Base-by-base conservation (phyloP, 1,284 basidiomycete genomes). In the Heterobasidion irregulare region DNA sequence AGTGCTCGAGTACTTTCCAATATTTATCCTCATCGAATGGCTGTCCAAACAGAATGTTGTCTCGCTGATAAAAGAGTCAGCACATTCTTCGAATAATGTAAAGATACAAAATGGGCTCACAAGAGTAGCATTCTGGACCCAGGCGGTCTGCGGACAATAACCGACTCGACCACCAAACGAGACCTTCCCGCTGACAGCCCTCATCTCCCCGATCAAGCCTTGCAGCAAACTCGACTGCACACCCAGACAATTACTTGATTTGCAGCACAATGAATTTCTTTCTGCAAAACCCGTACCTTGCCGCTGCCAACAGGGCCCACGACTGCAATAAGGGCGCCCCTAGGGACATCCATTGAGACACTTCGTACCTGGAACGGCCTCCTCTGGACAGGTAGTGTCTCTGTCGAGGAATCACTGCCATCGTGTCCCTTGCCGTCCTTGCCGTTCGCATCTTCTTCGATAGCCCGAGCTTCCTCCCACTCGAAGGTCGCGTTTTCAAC, bases 31-130 rank as follows among this genome's bases (percentile, higher is more conserved):
- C 83, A 47, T 94, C 87, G 64, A 86, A 94, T 1, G 84, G 83
- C 41, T 83, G 76, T 43, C 92, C 92, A 63, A 95, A 95, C 54
- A 88, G 82, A 53, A 96, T 85, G 66, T 96, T 96, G 50, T 94
- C 86, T 45, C 86, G 89, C 82, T 73, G 18, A 18, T 10, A 47
- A 10, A 47, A 47, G 12, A 15, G 46, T 47, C 46, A 32, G 10
- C 3, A 47, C 5, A 32, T 4, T 15, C 46, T 5, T 13, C 12
- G 13, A 16, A 47, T 47, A 32, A n/a, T 8, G 18, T 8, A 12
- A 16, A 47, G n/a, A 10, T 47, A 32, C 26, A 47, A 47, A 47
- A 5, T 15, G 8, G 8, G 10, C 26, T 10, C 18, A 47, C 46
- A 6, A 47, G 46, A 12, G 46, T n/a, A 16, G 46, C 46, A 32